phyloP scores from a whole-genome alignment of 306 rosid genomes.

The Acacia melanoxylon region DNA sequence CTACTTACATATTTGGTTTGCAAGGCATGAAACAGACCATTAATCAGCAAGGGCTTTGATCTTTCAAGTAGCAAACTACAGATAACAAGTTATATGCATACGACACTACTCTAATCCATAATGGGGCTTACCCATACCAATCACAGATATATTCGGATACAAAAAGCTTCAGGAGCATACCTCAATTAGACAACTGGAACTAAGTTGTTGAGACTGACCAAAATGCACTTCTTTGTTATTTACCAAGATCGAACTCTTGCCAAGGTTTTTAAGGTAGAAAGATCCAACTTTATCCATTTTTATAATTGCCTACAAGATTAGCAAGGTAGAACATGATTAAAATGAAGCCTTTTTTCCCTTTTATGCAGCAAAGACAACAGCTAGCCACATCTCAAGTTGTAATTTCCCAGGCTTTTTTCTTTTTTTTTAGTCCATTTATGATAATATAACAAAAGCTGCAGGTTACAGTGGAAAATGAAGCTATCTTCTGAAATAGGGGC shows the following conservation, averaged over 20 bases:
- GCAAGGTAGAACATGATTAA: conserved; percentile 11
- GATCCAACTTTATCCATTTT: conserved; percentile 74
- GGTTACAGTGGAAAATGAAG: background rate
- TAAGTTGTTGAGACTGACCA: conserved; percentile 65
- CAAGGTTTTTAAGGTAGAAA: conserved; percentile 76
- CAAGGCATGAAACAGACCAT: background rate
- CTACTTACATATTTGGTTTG: background rate
- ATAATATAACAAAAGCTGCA: background rate
- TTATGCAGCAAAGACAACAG: conserved; percentile 20
- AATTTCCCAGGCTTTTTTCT: background rate
- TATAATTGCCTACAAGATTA: conserved; percentile 67
- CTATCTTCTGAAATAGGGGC: background rate
- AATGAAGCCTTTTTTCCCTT: conserved; percentile 13
- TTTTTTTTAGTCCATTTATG: background rate
- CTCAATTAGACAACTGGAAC: conserved; percentile 79
- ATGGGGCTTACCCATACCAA: conserved; percentile 22
- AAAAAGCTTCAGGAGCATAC: conserved; percentile 46
- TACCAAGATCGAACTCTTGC: conserved; percentile 65
- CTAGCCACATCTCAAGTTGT: background rate
- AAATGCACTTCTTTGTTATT: conserved; percentile 71
- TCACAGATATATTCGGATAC: conserved; percentile 20
- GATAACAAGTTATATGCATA: background rate
- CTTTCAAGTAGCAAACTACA: background rate
- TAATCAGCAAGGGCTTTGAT: background rate
- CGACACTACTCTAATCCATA: background rate